Percentiles rank a stretch among this genome's conserved stretches.
Conservation (phyloP, 23 red algal species). For the Chondrus crispus region DNA sequence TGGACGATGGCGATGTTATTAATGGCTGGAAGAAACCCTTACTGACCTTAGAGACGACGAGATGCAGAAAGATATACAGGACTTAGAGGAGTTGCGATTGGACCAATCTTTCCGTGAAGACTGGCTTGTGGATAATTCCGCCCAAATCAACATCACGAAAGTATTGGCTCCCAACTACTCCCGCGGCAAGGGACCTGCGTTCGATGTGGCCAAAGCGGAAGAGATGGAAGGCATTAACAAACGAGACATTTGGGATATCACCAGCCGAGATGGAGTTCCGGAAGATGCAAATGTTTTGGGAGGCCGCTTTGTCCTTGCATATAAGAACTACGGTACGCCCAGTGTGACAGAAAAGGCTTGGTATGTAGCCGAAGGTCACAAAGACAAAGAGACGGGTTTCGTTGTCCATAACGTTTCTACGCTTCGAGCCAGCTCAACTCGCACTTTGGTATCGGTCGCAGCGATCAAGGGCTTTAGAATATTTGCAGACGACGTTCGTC, state of each 20-base stretch:
- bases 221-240: not conserved
- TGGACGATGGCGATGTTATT: no score
- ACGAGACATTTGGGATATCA: not conserved
- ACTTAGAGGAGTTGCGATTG: no score
- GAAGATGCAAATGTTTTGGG: constrained; percentile 6
- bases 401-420: not conserved
- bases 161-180: no score
- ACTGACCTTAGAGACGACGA: no score
- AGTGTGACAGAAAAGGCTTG: not conserved
- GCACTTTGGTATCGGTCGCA: not conserved
- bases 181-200: not conserved
- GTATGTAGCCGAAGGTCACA: constrained; percentile 30
- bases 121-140: no score
- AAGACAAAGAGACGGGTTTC: not conserved
- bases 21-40: no score
- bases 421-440: not conserved
- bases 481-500: not conserved
- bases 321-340: not conserved
- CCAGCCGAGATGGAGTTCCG: not conserved
- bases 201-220: not conserved
- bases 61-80: no score
- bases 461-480: not conserved
- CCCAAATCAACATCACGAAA: no score
- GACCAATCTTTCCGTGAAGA: no score
- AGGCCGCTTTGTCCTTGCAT: not conserved